Conservation (phyloP, 169 alveolate species). For the Plasmodium fragile region DNA sequence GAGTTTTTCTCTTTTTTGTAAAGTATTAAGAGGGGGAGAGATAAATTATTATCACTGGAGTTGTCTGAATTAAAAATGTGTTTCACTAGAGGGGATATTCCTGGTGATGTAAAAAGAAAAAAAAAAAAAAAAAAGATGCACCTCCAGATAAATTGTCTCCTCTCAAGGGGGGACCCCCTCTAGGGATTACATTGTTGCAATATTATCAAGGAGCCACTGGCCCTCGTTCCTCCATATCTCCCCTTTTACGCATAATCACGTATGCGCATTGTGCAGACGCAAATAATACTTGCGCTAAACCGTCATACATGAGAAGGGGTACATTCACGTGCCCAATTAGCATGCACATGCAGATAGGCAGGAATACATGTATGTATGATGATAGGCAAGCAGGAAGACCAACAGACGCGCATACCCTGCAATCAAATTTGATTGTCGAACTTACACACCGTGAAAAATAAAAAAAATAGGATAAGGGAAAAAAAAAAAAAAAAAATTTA, state of each 20-base stretch:
- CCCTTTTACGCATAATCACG: neutral
- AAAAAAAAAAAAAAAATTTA: neutral
- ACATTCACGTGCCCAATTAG: neutral
- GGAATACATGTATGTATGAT: neutral
- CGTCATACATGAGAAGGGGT: neutral
- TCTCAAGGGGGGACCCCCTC: neutral
- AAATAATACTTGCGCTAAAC: neutral
- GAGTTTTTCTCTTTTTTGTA: neutral
- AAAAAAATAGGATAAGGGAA: neutral
- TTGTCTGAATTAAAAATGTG: neutral
- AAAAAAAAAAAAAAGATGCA: neutral
- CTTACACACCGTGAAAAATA: neutral
- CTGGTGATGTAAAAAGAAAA: neutral
- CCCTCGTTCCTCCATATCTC: neutral
- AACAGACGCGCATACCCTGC: neutral
- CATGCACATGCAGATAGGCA: neutral
- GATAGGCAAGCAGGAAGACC: neutral
- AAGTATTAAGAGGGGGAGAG: neutral
- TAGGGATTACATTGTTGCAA: neutral
- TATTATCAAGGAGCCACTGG: neutral
- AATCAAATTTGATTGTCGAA: neutral
- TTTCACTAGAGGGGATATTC: neutral
- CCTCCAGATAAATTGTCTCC: neutral
- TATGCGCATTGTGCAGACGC: neutral
- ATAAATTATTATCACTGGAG: neutral